A percentile compares a stretch with the other conserved stretches of the same genome.
These are phyloP conservation scores for Backusella circina DNA, from an alignment of 192 early-diverging fungal genomes.

Conservation along the genomic window DNA sequence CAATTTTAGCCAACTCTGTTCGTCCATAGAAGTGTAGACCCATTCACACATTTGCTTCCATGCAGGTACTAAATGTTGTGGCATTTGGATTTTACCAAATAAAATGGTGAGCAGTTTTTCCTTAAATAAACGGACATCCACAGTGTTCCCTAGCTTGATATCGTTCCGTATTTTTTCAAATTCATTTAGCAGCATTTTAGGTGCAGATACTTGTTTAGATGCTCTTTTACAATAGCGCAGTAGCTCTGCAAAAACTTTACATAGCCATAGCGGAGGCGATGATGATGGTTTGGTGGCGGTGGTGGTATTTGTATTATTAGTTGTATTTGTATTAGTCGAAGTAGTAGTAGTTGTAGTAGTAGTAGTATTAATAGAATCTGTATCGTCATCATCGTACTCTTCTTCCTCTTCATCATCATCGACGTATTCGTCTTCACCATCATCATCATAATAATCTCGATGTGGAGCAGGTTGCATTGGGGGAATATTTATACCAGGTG, in stretches of 20 bases:
- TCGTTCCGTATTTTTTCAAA: not conserved
- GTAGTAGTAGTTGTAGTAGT: not conserved
- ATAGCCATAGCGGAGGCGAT: not conserved
- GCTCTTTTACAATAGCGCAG: not conserved
- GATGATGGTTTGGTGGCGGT: not conserved
- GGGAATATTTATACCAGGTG: not conserved
- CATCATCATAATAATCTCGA: not conserved
- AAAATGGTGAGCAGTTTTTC: not conserved
- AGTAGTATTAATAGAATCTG: not conserved
- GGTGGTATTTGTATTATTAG: not conserved
- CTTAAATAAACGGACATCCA: not conserved
- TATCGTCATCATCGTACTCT: not conserved
- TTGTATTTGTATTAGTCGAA: not conserved
- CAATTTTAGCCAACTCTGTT: not conserved
- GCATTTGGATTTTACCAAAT: conserved; percentile 9
- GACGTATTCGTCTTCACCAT: not conserved
- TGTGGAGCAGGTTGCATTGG: not conserved
- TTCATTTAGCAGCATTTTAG: not conserved
- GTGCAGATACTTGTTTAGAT: not conserved
- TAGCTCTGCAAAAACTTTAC: not conserved
- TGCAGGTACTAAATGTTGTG: not conserved
- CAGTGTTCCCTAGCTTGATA: not conserved
- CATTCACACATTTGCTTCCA: conserved; percentile 11
- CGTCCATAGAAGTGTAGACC: not conserved
- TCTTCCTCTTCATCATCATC: not conserved